Conservation (phyloP, 2,329 filamentous ascomycete genomes). For the Aspergillus pseudonomiae region DNA sequence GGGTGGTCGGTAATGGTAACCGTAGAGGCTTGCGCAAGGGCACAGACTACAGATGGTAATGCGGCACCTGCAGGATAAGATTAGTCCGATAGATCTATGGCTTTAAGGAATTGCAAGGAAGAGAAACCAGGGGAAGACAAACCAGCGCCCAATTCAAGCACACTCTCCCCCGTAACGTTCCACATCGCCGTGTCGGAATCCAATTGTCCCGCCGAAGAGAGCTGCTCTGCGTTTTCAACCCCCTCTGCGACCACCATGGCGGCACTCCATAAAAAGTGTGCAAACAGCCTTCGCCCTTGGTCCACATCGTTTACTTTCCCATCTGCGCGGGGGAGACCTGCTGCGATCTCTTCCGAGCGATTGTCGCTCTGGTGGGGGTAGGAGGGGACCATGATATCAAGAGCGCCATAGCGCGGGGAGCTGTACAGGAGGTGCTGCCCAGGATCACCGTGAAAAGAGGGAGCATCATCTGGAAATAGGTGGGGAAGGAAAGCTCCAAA, state of each 20-base stretch:
- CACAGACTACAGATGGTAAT: conserved; percentile 44
- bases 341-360: conserved; percentile 20
- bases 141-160: conserved; percentile 66
- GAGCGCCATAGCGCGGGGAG: conserved; percentile 44
- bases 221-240: conserved; percentile 38
- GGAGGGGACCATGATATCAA: conserved; percentile 44
- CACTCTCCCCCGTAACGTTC: conserved; percentile 52
- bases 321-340: too few relatives aligned
- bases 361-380: conserved; percentile 44
- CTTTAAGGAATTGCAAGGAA: neutral
- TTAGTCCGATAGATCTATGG: neutral
- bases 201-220: conserved; percentile 4
- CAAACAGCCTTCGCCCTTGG: conserved; percentile 56
- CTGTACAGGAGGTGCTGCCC: conserved; percentile 55
- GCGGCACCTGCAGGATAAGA: conserved; percentile 37
- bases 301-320: conserved; percentile 36
- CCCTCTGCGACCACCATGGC: conserved; percentile 47
- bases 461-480: conserved; percentile 60
- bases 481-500: conserved; percentile 57
- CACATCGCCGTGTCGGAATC: conserved; percentile 35
- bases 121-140: conserved; percentile 6
- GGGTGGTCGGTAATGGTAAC: conserved; percentile 57
- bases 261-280: conserved; percentile 64
- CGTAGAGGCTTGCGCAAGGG: conserved; percentile 37
- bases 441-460: conserved; percentile 57